A percentile compares a stretch with the other conserved stretches of the same genome.
Conservation (phyloP, 1,139 yeast genomes). For the Sugiyamaella paludigena region DNA sequence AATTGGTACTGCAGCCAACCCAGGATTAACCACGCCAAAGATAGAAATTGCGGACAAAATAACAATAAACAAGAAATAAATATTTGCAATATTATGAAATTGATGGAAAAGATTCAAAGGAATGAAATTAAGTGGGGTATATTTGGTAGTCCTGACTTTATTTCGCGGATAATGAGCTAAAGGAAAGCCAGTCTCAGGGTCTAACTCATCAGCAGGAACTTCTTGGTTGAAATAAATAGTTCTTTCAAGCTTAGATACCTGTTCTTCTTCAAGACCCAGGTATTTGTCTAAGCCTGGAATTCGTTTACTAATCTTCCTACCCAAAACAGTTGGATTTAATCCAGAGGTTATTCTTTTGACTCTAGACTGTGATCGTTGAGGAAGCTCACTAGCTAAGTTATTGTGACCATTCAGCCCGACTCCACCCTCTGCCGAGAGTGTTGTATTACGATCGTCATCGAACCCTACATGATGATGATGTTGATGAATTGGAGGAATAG, state of each 20-base stretch:
- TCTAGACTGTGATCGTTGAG: constrained; percentile 3
- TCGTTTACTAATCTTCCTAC: constrained; percentile 23
- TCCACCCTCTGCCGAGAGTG: background rate
- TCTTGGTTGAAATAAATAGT: constrained; percentile 51
- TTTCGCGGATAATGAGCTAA: constrained; percentile 59
- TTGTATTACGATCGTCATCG: background rate
- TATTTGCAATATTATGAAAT: constrained; percentile 81
- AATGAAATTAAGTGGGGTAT: constrained; percentile 81
- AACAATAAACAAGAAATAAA: constrained; percentile 73
- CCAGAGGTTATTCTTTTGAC: constrained; percentile 9
- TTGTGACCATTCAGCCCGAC: no score
- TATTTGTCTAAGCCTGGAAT: constrained; percentile 25
- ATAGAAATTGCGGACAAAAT: constrained; percentile 71
- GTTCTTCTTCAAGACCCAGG: constrained; percentile 20
- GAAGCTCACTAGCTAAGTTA: background rate
- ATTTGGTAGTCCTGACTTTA: constrained; percentile 89
- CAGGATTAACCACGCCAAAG: constrained; percentile 91
- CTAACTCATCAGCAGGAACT: constrained; percentile 59
- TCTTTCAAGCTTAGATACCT: constrained; percentile 17
- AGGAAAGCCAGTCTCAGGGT: constrained; percentile 48
- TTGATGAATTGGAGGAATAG: constrained; percentile 4
- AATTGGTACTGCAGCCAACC: constrained; percentile 88
- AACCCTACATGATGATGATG: constrained; percentile 5
- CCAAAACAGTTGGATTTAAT: constrained; percentile 8
- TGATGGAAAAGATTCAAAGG: constrained; percentile 78